These are phyloP conservation scores for Tylopilus sp. DNA, from an alignment of 768 basidiomycete species.

Conservation along the genomic window DNA sequence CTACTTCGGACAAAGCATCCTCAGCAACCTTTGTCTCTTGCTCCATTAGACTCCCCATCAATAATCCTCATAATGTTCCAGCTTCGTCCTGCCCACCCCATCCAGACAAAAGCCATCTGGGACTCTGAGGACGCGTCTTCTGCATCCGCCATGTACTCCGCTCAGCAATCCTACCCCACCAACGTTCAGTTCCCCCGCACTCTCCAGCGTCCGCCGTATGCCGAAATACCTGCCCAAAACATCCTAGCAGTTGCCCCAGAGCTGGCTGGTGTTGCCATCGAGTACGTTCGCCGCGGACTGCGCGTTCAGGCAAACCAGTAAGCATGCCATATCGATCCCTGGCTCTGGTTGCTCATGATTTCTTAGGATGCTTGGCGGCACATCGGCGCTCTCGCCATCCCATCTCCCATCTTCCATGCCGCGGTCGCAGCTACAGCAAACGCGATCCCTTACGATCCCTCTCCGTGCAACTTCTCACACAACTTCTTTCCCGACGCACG, in stretches of 20 bases:
- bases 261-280: constrained; percentile 50
- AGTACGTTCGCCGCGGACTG: constrained; percentile 58
- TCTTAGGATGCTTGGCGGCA: constrained; percentile 36
- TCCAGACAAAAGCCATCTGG: constrained; percentile 36
- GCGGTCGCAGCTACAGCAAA: constrained; percentile 32
- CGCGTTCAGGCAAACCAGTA: constrained; percentile 44
- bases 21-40: constrained; percentile 17
- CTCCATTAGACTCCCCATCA: constrained; percentile 17
- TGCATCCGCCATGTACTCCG: constrained; percentile 26
- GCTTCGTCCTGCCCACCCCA: constrained; percentile 34
- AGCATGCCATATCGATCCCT: constrained; percentile 19
- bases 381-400: constrained; percentile 48
- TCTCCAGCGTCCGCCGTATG: constrained; percentile 59
- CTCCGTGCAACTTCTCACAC: constrained; percentile 26
- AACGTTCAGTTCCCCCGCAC: constrained; percentile 69
- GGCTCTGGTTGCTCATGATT: constrained; percentile 32
- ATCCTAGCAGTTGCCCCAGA: constrained; percentile 52
- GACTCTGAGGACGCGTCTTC: constrained; percentile 30
- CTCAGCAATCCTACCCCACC: constrained; percentile 27
- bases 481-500: constrained; percentile 45
- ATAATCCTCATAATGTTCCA: constrained; percentile 31
- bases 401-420: constrained; percentile 35
- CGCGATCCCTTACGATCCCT: constrained; percentile 29
- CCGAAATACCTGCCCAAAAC: constrained; percentile 54
- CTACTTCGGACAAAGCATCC: constrained; percentile 11